Evolutionary conservation across 2,329 filamentous ascomycete genomes (phyloP).

Genomic region (Cladophialophora exuberans): DNA sequence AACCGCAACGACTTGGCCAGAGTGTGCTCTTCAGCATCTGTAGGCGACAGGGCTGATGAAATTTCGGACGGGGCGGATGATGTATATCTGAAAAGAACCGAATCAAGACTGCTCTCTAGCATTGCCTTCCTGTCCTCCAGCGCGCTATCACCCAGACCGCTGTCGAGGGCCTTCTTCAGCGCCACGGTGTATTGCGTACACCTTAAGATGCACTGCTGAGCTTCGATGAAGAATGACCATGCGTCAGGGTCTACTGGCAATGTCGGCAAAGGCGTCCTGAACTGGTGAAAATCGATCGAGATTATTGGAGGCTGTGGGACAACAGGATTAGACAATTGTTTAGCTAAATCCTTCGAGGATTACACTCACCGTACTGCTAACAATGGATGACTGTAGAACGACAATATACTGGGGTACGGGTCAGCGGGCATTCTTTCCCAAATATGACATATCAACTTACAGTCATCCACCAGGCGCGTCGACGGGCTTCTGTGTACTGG

Average conservation of each 20-base stretch:
- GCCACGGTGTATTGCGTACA: slow-evolving; percentile 18
- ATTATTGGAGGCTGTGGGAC: slow-evolving; percentile 12
- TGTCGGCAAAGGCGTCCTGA: slow-evolving; percentile 4
- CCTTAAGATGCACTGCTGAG: slow-evolving; percentile 13
- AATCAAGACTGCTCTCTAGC: slow-evolving; percentile 10
- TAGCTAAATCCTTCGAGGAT: not conserved
- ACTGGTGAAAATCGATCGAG: slow-evolving; percentile 7
- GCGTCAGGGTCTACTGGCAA: slow-evolving; percentile 4
- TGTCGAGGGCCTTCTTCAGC: slow-evolving; percentile 14
- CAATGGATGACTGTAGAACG: slow-evolving; percentile 13
- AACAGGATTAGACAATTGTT: not conserved
- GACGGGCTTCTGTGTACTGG: slow-evolving; percentile 13
- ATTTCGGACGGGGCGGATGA: not conserved
- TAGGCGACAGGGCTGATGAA: not conserved
- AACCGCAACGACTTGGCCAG: slow-evolving; percentile 9
- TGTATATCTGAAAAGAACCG: not conserved
- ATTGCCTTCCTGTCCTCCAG: not conserved
- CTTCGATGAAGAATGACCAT: slow-evolving; percentile 16
- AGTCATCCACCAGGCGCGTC: slow-evolving; percentile 22
- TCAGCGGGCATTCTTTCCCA: not conserved
- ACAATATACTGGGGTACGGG: not conserved
- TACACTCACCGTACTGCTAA: slow-evolving; percentile 5
- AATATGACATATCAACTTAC: not conserved
- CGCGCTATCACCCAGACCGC: not conserved
- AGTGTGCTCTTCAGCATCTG: slow-evolving; percentile 1